phyloP scores from a whole-genome alignment of 2,329 filamentous ascomycete genomes.

The Aspergillus novofumigatus region DNA sequence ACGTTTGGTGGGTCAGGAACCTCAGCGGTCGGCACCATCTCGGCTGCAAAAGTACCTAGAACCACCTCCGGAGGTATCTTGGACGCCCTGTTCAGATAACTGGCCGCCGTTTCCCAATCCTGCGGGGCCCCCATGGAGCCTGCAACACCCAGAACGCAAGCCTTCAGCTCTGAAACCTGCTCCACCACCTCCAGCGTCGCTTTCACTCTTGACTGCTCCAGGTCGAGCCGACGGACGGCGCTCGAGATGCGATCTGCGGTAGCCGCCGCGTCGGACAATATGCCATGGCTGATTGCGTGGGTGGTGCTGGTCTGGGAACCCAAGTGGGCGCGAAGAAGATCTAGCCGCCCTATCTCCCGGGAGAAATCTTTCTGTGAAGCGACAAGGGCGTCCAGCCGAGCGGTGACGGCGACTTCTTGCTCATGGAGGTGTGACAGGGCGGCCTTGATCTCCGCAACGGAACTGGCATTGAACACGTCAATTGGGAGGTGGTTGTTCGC shows the following conservation, averaged over 20 bases:
- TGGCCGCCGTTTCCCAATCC: conserved; percentile 96
- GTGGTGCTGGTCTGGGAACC: conserved; percentile 82
- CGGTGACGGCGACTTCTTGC: conserved; percentile 70
- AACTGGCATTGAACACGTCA: conserved; percentile 65
- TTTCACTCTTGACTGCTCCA: conserved; percentile 87
- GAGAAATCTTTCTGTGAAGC: conserved; percentile 81
- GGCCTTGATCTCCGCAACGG: conserved; percentile 72
- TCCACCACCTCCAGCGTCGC: conserved; percentile 88
- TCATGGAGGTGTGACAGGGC: conserved; percentile 70
- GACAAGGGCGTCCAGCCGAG: conserved; percentile 70
- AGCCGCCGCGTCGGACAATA: conserved; percentile 79
- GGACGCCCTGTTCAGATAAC: conserved; percentile 77
- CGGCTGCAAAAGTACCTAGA: conserved; percentile 78
- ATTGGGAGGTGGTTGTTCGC: conserved; percentile 12
- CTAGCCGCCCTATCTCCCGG: conserved; percentile 79
- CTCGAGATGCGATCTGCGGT: conserved; percentile 82
- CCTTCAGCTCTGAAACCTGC: conserved; percentile 93
- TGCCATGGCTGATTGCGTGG: conserved; percentile 78
- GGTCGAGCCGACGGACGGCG: conserved; percentile 80
- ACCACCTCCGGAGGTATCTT: conserved; percentile 77
- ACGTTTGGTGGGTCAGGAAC: conserved; percentile 86
- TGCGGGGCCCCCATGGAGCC: conserved; percentile 97
- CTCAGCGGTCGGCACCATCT: conserved; percentile 92
- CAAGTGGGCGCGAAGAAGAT: conserved; percentile 82
- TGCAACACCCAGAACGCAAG: conserved; percentile 88